Percentiles rank a stretch among this genome's conserved stretches.
These are phyloP conservation scores for Blastobotrys illinoisensis DNA, from an alignment of 1,139 yeast species.

Conservation along the genomic window DNA sequence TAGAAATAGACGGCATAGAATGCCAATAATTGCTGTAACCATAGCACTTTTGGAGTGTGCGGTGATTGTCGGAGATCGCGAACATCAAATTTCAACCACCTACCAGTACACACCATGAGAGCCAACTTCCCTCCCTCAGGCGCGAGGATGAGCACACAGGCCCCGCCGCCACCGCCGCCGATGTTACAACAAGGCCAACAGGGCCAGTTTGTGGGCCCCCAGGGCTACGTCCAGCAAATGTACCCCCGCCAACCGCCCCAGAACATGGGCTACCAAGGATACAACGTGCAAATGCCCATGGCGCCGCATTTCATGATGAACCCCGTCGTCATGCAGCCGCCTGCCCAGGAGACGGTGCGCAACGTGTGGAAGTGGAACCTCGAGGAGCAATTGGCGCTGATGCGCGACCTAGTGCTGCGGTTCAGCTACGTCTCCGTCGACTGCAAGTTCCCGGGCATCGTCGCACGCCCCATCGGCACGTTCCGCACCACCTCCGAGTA, in stretches of 20 bases:
- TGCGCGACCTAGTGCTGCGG: slow-evolving; percentile 64
- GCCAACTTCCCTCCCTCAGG: background rate
- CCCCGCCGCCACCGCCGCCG: background rate
- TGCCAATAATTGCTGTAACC: no score
- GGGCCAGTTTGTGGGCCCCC: slow-evolving; percentile 6
- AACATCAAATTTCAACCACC: background rate
- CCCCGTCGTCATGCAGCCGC: slow-evolving; percentile 2
- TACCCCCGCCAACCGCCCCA: background rate
- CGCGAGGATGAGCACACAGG: background rate
- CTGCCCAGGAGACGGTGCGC: slow-evolving; percentile 11
- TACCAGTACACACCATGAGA: background rate
- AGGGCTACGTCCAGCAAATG: background rate
- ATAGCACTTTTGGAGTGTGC: background rate
- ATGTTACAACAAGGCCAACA: background rate
- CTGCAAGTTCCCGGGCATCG: slow-evolving; percentile 93
- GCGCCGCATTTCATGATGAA: background rate
- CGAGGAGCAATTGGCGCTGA: slow-evolving; percentile 70
- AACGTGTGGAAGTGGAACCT: slow-evolving; percentile 85
- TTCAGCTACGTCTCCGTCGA: slow-evolving; percentile 67
- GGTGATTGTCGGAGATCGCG: background rate
- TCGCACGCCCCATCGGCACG: slow-evolving; percentile 95
- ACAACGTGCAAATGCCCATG: background rate
- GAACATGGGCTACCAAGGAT: slow-evolving; percentile 1
- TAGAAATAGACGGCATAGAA: no score
- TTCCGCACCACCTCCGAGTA: slow-evolving; percentile 87